phyloP scores from a whole-genome alignment of 768 basidiomycete species.

The Suillus subaureus region DNA sequence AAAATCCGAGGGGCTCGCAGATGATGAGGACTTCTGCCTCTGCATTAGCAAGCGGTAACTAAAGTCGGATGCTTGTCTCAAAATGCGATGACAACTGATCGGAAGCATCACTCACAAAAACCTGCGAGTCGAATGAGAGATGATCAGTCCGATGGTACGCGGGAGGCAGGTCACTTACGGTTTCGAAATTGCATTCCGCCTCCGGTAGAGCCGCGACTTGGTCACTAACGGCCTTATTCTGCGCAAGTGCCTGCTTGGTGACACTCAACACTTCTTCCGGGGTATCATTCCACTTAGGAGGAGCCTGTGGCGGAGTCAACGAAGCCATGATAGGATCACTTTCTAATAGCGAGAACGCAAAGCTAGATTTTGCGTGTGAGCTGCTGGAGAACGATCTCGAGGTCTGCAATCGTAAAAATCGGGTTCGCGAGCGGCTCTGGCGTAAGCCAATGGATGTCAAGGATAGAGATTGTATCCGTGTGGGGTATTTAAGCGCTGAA shows the following conservation, averaged over 20 bases:
- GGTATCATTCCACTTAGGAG: conserved; percentile 69
- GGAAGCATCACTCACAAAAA: conserved; percentile 61
- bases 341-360: conserved; percentile 2
- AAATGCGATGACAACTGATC: conserved; percentile 16
- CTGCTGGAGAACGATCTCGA: conserved; percentile 8
- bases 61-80: conserved; percentile 19
- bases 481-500: not conserved
- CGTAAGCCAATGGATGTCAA: not conserved
- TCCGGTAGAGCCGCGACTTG: conserved; percentile 58
- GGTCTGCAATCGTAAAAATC: not conserved
- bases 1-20: conserved; percentile 70
- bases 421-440: not conserved
- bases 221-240: conserved; percentile 57
- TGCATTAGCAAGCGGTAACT: conserved; percentile 62
- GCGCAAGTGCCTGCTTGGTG: conserved; percentile 60
- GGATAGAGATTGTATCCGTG: conserved; percentile 1
- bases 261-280: conserved; percentile 58
- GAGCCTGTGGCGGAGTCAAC: conserved; percentile 63
- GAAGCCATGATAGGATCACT: conserved; percentile 39
- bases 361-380: not conserved
- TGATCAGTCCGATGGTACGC: not conserved
- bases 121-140: conserved; percentile 41
- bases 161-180: conserved; percentile 45
- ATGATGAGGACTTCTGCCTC: conserved; percentile 55
- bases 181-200: conserved; percentile 63